Evolutionary conservation across 1,139 yeast genomes (phyloP).

Genomic region (Saccharomyces hybrid): DNA sequence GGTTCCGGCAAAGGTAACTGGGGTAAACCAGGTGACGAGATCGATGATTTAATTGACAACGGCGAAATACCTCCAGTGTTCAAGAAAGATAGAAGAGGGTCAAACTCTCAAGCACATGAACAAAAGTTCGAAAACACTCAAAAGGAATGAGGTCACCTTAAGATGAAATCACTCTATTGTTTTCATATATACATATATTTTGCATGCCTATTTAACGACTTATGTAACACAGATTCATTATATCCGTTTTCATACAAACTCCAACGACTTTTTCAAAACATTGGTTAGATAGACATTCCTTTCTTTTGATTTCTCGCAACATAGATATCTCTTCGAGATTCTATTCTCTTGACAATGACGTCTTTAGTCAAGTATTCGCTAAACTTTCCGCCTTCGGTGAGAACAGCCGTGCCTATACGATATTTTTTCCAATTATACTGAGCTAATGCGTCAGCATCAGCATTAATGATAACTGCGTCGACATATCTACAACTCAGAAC

Average conservation of each 20-base stretch:
- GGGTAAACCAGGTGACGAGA: constrained; percentile 66
- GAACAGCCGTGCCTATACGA: constrained; percentile 10
- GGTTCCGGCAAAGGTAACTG: constrained; percentile 81
- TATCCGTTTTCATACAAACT: too few relatives aligned
- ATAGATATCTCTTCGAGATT: constrained; percentile 17
- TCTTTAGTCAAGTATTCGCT: constrained; percentile 26
- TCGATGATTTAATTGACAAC: constrained; percentile 40
- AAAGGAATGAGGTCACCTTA: too few relatives aligned
- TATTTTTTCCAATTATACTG: constrained; percentile 2
- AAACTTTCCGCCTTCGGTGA: constrained; percentile 22
- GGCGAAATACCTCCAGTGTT: constrained; percentile 38
- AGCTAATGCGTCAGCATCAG: constrained; percentile 7
- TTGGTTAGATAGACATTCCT: too few relatives aligned
- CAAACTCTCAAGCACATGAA: constrained; percentile 33
- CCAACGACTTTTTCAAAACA: too few relatives aligned
- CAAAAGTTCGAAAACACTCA: too few relatives aligned
- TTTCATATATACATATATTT: too few relatives aligned
- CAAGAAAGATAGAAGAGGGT: constrained; percentile 39
- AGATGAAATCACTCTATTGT: too few relatives aligned
- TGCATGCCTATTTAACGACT: too few relatives aligned
- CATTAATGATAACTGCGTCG: constrained; percentile 48
- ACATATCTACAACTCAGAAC: constrained; percentile 82
- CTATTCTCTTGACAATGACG: constrained; percentile 31
- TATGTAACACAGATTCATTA: too few relatives aligned
- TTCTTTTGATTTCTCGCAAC: too few relatives aligned